Evolutionary conservation across 192 early-diverging fungal genomes (phyloP).

Genomic region (Chytriomyces confervae): DNA sequence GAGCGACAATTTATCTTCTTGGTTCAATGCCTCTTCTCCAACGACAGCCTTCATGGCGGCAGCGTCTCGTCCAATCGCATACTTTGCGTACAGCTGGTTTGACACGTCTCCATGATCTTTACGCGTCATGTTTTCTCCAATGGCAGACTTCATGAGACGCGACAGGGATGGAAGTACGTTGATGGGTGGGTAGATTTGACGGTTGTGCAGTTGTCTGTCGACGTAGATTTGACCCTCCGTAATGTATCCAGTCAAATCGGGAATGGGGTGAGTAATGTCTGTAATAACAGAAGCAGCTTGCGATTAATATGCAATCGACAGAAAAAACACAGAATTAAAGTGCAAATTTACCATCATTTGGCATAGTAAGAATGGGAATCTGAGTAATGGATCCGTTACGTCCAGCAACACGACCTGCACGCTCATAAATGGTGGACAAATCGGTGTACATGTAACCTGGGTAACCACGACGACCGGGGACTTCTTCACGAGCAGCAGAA

Average conservation of each 20-base stretch:
- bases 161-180: constrained; percentile 98
- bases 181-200: constrained; percentile 99
- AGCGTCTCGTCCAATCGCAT: constrained; percentile 98
- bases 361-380: constrained; percentile 99
- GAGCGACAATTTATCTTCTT: constrained; percentile 95
- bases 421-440: constrained; percentile 99
- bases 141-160: constrained; percentile 98
- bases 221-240: constrained; percentile 99
- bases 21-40: constrained; percentile 98
- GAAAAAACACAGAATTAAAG: not conserved
- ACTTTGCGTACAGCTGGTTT: constrained; percentile 99
- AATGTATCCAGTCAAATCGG: constrained; percentile 99
- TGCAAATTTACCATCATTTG: constrained; percentile 84
- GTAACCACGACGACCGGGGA: constrained; percentile 98
- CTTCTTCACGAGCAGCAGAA: constrained; percentile 99
- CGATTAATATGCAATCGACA: not conserved
- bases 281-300: not conserved
- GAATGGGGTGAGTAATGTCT: constrained; percentile 99
- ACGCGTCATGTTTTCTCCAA: constrained; percentile 96
- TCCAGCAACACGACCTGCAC: constrained; percentile 97
- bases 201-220: constrained; percentile 97
- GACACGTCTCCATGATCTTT: constrained; percentile 99
- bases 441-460: constrained; percentile 99
- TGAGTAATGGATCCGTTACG: constrained; percentile 98
- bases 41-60: constrained; percentile 99